Base-by-base conservation (phyloP, 2,329 filamentous ascomycete genomes). In the Sclerotinia subarctica region DNA sequence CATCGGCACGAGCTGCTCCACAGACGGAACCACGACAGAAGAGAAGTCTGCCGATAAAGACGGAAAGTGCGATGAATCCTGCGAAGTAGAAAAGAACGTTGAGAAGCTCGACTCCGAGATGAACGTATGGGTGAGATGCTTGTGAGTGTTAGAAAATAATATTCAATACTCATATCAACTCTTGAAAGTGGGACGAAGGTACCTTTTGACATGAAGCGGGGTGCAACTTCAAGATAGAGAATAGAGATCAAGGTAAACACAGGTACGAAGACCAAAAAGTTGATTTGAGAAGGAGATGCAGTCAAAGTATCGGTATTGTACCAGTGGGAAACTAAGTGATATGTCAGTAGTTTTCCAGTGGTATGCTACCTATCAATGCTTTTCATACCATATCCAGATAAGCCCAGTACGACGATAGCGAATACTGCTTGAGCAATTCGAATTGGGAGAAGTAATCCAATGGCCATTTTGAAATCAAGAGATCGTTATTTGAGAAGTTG, bases 1-100 rank as follows among this genome's bases (percentile, higher is more conserved):
- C 81, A 69, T 83, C 81, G 54, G 84, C 84, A 26, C 83, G 83
- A 52, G 84, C 85, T 17, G 83, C 81, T 32, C 79, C 79, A 78
- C 87, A 89, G 35, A 88, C 84, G 49, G 79, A 79, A 53, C 86
- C 86, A 38, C 81, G 79, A 78, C 86, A 89, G 78, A 86, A 86
- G 67, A 83, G 77, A 62, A 88, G 79, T 64, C 79, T 79, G 75
- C 81, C 79, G 71, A 89, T 82, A 78, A 87, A 88, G 70, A 84
- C 81, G 54, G 84, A 80, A 26, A 88, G 81, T 13, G 84, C 84
- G 72, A 87, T 81, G 78, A 88, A 88, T 67, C 85, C 86, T 26
- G 81, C 79, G 76, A 88, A 85, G 78, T 86, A 87, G 75, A 88
- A 83, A 67, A 87, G 70, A 5, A 81, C 78, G 75, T 87, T 88